phyloP scores from a whole-genome alignment of 108 stramenopile genomes.

The Seminavis robusta region DNA sequence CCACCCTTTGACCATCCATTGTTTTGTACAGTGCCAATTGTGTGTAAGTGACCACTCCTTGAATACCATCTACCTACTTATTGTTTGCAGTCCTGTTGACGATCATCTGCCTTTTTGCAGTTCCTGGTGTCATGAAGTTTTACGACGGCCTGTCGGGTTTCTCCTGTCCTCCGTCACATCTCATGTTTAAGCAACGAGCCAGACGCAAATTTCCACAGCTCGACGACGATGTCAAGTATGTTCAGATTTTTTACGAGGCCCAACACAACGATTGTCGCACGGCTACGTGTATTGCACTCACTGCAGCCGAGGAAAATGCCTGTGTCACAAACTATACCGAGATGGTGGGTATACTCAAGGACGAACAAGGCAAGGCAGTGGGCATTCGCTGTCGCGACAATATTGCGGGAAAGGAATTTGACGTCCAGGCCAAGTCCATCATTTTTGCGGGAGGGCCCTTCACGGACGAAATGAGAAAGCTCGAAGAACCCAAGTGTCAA shows the following conservation, averaged over 20 bases:
- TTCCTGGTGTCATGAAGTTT: too few relatives aligned
- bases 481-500: too few relatives aligned
- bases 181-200: conserved; percentile 21
- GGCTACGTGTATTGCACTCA: conserved; percentile 69
- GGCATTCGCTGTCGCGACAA: conserved; percentile 64
- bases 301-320: conserved; percentile 79
- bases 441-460: conserved; percentile 89
- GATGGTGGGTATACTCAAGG: conserved; percentile 37
- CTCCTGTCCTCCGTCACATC: conserved; percentile 37
- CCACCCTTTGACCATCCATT: too few relatives aligned
- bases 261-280: conserved; percentile 86
- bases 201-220: conserved; percentile 43
- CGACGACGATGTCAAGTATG: conserved; percentile 51
- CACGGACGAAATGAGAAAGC: conserved; percentile 63
- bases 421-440: conserved; percentile 55
- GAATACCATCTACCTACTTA: too few relatives aligned
- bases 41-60: too few relatives aligned
- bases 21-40: too few relatives aligned
- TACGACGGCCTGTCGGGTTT: too few relatives aligned
- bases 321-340: conserved; percentile 69
- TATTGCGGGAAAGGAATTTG: conserved; percentile 49
- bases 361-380: conserved; percentile 35
- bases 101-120: too few relatives aligned
- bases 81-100: too few relatives aligned
- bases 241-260: conserved; percentile 83